Evolutionary conservation across 176 grass and related monocot genomes (phyloP).

Genomic region (Thinopyrum elongatum): DNA sequence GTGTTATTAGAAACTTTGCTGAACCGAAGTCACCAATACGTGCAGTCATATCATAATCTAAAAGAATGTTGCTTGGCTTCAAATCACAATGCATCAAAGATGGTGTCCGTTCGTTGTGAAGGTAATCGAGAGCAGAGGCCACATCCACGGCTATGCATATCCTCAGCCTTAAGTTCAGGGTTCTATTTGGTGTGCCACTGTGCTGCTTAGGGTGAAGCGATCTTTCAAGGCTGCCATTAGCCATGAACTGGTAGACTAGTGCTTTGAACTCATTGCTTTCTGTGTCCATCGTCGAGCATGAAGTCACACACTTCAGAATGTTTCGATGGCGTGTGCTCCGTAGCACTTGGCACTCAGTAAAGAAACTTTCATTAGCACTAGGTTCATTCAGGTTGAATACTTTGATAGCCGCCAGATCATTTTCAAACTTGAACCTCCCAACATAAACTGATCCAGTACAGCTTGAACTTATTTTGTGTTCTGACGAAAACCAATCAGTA

Average conservation of each 20-base stretch:
- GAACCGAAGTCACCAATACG: background rate
- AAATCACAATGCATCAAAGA: slow-evolving; percentile 28
- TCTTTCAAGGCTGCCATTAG: slow-evolving; percentile 34
- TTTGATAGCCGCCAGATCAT: slow-evolving; percentile 3
- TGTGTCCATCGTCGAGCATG: background rate
- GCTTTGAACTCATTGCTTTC: slow-evolving; percentile 29
- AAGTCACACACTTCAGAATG: background rate
- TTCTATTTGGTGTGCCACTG: background rate
- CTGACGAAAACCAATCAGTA: slow-evolving; percentile 24
- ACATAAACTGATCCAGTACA: slow-evolving; percentile 15
- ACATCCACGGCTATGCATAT: slow-evolving; percentile 20
- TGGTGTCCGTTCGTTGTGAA: slow-evolving; percentile 10
- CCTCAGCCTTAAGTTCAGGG: background rate
- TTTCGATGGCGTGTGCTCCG: slow-evolving; percentile 18
- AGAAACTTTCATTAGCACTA: background rate
- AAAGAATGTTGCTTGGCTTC: background rate
- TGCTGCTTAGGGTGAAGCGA: background rate
- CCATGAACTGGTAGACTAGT: slow-evolving; percentile 24
- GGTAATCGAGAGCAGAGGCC: slow-evolving; percentile 28
- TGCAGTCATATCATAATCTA: slow-evolving; percentile 27
- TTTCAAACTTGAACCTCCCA: slow-evolving; percentile 16
- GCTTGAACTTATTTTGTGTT: background rate
- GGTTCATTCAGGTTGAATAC: slow-evolving; percentile 21
- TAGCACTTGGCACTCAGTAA: slow-evolving; percentile 18
- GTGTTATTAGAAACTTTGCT: slow-evolving; percentile 12